Evolutionary conservation across 306 rosid genomes (phyloP).

Genomic region (Oxytropis ochrocephala): DNA sequence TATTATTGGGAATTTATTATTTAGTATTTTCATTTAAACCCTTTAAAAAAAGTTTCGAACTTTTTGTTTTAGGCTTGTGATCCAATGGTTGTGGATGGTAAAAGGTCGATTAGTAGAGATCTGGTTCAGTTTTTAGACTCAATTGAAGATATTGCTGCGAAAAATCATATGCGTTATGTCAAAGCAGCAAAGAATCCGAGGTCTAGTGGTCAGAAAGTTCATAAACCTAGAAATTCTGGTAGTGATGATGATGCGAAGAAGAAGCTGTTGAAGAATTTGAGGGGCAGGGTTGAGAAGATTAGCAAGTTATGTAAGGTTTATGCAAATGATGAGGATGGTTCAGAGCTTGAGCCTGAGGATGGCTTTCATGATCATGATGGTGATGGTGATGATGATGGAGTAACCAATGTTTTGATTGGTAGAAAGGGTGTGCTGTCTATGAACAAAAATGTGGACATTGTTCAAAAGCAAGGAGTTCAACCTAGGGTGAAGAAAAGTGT

Average conservation of each 20-base stretch:
- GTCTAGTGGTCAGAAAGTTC: constrained; percentile 34
- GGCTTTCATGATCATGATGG: constrained; percentile 33
- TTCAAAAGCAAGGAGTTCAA: constrained; percentile 32
- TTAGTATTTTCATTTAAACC: background rate
- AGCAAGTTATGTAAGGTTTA: constrained; percentile 41
- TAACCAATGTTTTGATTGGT: constrained; percentile 19
- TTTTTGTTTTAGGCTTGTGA: constrained; percentile 43
- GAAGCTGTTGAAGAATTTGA: constrained; percentile 53
- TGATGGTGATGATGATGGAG: constrained; percentile 35
- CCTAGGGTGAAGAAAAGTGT: constrained; percentile 70
- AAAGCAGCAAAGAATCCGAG: constrained; percentile 39
- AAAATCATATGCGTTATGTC: constrained; percentile 29
- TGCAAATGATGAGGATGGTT: constrained; percentile 40
- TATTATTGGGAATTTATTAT: background rate
- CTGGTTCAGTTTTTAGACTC: constrained; percentile 60
- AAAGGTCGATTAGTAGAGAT: constrained; percentile 55
- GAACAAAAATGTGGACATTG: constrained; percentile 28
- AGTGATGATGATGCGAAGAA: constrained; percentile 32
- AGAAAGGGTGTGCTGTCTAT: constrained; percentile 19
- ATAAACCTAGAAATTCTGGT: constrained; percentile 27
- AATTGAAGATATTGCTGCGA: constrained; percentile 56
- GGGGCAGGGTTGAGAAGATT: constrained; percentile 71
- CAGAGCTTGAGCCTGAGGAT: constrained; percentile 36
- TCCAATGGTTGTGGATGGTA: constrained; percentile 63
- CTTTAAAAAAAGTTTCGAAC: background rate